Evolutionary conservation across 2,329 filamentous ascomycete species (phyloP), one percentile per base, ranked within the genome.

Genomic region (Colletotrichum sp.): DNA sequence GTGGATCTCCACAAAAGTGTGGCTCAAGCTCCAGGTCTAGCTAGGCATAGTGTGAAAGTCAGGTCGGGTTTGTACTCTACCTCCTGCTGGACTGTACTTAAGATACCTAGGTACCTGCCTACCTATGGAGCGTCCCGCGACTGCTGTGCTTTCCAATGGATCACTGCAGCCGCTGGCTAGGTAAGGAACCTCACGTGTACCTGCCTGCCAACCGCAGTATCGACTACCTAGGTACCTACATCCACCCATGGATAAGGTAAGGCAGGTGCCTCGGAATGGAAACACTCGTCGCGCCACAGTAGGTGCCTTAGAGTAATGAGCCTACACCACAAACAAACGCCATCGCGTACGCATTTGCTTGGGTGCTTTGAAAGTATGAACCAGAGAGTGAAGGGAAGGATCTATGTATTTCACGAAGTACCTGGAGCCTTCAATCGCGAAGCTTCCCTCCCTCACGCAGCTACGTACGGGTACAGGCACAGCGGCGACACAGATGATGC

Each of bases 11-110:
- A 72, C 70, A 26, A 57, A 28, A 52, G 55, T 57, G 30, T 66
- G 63, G 69, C 73, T 73, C 69, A 55, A 75, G 72, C 72, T 75
- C 39, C 67, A 71, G 69, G 63, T 72, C 63, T 65, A 67, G 8
- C 36, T 34, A 57, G 55, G 55, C 44, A 52, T 52, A 52, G 44
- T 21, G 10, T 21, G 44, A 52, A 52, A 52, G 39, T 49, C 39
- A n/a, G 39, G 39, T 44, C 39, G 39, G 18, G 39, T 44, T n/a
- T 49, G 39, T 21, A 49, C 18, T 49, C 39, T 44, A 44, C 36
- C 36, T 49, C 39, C 39, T 49, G 18, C 39, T 21, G 18, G 39
- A n/a, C 18, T 44, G 18, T 44, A 44, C 39, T 12, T 44, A 6
- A n/a, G 18, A 12, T 44, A 44, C 39, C 18, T 44, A 8, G 16